Evolutionary conservation across 208 protist genomes (phyloP).

Genomic region (Wallacemonas sp.): DNA sequence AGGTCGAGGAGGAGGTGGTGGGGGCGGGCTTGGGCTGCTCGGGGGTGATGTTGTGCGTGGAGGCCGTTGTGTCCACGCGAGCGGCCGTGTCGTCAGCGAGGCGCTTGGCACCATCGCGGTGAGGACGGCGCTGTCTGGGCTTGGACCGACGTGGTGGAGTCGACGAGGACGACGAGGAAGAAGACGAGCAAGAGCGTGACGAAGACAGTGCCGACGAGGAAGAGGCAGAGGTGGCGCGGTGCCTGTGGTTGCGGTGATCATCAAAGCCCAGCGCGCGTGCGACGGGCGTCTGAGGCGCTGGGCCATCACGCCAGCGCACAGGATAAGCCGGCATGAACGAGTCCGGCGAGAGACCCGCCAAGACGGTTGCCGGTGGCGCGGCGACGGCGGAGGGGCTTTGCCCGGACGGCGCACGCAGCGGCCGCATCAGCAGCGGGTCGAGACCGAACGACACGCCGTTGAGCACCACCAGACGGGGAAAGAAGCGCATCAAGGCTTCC

Average conservation of each 20-base stretch:
- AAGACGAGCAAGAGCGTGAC: neutral
- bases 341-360: neutral
- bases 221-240: neutral
- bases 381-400: too few relatives aligned
- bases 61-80: conserved; percentile 5
- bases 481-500: conserved; percentile 39
- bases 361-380: too few relatives aligned
- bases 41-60: conserved; percentile 14
- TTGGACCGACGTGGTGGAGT: too few relatives aligned
- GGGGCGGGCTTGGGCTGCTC: conserved; percentile 1
- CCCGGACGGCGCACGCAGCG: neutral
- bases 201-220: neutral
- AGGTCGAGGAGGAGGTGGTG: neutral
- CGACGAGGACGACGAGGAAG: too few relatives aligned
- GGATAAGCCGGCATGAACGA: conserved; percentile 4
- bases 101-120: neutral
- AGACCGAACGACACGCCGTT: conserved; percentile 62
- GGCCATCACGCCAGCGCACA: neutral
- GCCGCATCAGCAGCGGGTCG: conserved; percentile 36
- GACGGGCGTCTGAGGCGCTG: neutral
- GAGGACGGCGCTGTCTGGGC: too few relatives aligned
- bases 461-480: conserved; percentile 45
- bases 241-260: neutral
- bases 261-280: conserved; percentile 7
- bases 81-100: neutral